phyloP scores from a whole-genome alignment of 1,284 basidiomycete genomes.

The Cutaneotrichosporon spelunceum region DNA sequence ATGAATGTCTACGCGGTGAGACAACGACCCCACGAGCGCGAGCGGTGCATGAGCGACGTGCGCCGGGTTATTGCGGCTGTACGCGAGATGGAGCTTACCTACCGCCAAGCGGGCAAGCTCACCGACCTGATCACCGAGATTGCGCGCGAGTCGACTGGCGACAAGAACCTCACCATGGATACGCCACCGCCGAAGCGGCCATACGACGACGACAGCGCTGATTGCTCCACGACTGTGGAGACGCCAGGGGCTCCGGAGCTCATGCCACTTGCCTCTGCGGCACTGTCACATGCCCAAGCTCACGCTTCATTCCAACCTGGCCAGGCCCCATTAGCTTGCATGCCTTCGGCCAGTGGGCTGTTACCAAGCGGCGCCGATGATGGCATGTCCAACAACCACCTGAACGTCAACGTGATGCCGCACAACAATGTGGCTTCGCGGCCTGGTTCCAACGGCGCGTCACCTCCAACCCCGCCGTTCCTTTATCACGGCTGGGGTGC shows the following conservation, averaged over 20 bases:
- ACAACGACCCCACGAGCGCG: constrained; percentile 59
- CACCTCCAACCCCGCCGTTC: constrained; percentile 15
- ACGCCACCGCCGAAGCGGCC: constrained; percentile 13
- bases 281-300: constrained; percentile 12
- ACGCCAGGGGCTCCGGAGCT: constrained; percentile 21
- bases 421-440: neutral
- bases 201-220: constrained; percentile 13
- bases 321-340: neutral
- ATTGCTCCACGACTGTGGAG: neutral
- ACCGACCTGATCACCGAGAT: constrained; percentile 39
- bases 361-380: too few species aligned
- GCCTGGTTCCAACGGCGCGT: neutral
- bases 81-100: constrained; percentile 58
- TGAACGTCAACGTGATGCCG: neutral
- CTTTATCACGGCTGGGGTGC: constrained; percentile 11
- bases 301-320: constrained; percentile 6
- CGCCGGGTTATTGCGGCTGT: constrained; percentile 65
- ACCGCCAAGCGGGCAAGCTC: constrained; percentile 48
- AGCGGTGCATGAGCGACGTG: constrained; percentile 66
- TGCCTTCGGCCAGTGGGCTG: neutral
- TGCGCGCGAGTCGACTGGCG: constrained; percentile 22
- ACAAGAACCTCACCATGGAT: constrained; percentile 10
- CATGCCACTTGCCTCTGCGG: neutral
- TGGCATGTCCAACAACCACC: neutral
- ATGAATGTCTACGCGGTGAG: constrained; percentile 70